Evolutionary conservation across 345 rosid genomes (phyloP).

Genomic region (Corchorus capsularis): DNA sequence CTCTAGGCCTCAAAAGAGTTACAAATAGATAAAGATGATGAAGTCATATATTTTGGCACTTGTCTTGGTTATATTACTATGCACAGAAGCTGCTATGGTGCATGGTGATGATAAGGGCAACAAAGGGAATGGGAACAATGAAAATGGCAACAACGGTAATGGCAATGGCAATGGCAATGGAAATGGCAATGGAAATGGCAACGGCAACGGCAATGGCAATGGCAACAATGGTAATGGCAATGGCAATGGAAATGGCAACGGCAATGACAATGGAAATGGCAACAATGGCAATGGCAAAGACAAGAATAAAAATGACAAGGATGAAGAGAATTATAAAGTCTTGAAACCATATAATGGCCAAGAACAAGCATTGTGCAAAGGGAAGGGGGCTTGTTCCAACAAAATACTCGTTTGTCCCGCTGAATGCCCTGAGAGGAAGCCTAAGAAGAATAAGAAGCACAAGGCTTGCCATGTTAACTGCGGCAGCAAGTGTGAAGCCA

Average conservation of each 20-base stretch:
- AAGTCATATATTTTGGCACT: slow-evolving; percentile 25
- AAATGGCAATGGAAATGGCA: neutral
- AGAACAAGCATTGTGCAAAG: slow-evolving; percentile 58
- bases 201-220: neutral
- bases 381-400: slow-evolving; percentile 51
- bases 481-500: slow-evolving; percentile 83
- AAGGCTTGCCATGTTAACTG: slow-evolving; percentile 76
- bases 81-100: slow-evolving; percentile 21
- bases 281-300: neutral
- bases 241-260: too few species aligned
- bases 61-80: slow-evolving; percentile 26
- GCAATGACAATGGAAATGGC: too few species aligned
- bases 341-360: slow-evolving; percentile 36
- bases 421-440: slow-evolving; percentile 73
- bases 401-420: slow-evolving; percentile 65
- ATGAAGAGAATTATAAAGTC: slow-evolving; percentile 50
- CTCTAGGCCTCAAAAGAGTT: neutral
- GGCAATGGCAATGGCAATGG: neutral
- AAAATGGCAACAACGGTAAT: neutral
- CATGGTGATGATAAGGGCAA: slow-evolving; percentile 20
- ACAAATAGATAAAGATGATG: slow-evolving; percentile 21
- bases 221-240: too few species aligned
- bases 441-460: slow-evolving; percentile 44
- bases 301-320: slow-evolving; percentile 27
- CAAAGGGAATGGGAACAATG: neutral